Evolutionary conservation across 805 yeast species (phyloP).

Genomic region (Cyberlindnera xishuangbannaensis): DNA sequence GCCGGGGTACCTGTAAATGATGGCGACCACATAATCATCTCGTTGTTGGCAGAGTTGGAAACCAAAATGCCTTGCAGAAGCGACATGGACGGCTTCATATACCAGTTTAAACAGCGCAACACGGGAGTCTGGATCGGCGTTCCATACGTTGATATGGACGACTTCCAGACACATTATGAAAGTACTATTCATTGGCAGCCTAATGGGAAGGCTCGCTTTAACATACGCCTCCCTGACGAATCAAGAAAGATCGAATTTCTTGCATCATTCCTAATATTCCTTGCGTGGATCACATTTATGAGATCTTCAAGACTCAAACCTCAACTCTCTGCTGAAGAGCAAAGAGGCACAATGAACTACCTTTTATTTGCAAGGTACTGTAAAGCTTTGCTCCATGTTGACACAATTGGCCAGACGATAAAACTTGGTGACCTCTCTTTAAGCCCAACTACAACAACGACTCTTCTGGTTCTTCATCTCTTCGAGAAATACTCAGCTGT

Average conservation of each 20-base stretch:
- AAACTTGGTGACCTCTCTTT: neutral
- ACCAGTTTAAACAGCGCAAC: conserved; percentile 5
- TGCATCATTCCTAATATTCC: conserved; percentile 6
- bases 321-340: conserved; percentile 2
- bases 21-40: conserved; percentile 4
- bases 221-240: conserved; percentile 4
- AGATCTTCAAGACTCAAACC: conserved; percentile 4
- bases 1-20: conserved; percentile 1
- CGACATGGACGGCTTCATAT: conserved; percentile 6
- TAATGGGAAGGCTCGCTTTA: conserved; percentile 1
- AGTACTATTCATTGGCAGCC: neutral
- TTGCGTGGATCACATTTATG: conserved; percentile 8
- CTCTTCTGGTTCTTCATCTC: conserved; percentile 1
- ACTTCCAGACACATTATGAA: neutral
- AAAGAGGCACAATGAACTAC: conserved; percentile 3
- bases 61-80: conserved; percentile 2
- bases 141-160: conserved; percentile 3
- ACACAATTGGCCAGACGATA: conserved; percentile 5
- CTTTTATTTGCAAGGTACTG: conserved; percentile 4
- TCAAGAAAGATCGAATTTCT: conserved; percentile 2
- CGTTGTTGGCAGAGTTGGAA: conserved; percentile 6
- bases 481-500: conserved; percentile 9
- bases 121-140: conserved; percentile 6
- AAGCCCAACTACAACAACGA: conserved; percentile 5
- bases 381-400: conserved; percentile 1